phyloP scores from a whole-genome alignment of 331 rosid species.

The Stylosanthes scabra region DNA sequence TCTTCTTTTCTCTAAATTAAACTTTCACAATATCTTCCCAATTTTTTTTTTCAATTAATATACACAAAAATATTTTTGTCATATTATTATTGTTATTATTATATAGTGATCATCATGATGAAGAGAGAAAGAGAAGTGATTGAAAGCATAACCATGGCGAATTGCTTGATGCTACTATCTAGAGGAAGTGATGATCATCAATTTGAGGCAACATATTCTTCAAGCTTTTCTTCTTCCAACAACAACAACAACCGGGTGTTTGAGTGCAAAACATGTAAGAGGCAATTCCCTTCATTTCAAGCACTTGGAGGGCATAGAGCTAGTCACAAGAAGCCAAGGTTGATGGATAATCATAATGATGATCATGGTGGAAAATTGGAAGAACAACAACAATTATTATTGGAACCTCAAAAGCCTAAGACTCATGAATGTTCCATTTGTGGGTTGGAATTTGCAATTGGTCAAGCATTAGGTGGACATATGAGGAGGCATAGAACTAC shows the following conservation, averaged over 20 bases:
- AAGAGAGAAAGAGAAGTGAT: conserved; percentile 74
- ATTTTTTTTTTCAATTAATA: neutral
- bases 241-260: conserved; percentile 55
- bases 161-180: conserved; percentile 87
- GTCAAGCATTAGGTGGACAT: conserved; percentile 98
- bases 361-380: conserved; percentile 30
- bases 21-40: conserved; percentile 4
- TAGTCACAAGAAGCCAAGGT: conserved; percentile 89
- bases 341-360: conserved; percentile 1
- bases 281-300: conserved; percentile 87
- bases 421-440: conserved; percentile 91
- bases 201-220: conserved; percentile 41
- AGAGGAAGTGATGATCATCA: conserved; percentile 39
- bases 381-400: neutral
- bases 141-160: conserved; percentile 72
- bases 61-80: too few relatives aligned
- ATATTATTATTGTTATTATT: neutral
- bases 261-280: conserved; percentile 92
- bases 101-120: conserved; percentile 37
- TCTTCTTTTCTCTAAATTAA: conserved; percentile 4
- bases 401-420: conserved; percentile 74
- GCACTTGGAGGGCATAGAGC: conserved; percentile 98
- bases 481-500: conserved; percentile 86
- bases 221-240: neutral
- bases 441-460: conserved; percentile 88